Base-by-base conservation (phyloP, 495 filamentous ascomycete genomes). In the Neurospora sp. region DNA sequence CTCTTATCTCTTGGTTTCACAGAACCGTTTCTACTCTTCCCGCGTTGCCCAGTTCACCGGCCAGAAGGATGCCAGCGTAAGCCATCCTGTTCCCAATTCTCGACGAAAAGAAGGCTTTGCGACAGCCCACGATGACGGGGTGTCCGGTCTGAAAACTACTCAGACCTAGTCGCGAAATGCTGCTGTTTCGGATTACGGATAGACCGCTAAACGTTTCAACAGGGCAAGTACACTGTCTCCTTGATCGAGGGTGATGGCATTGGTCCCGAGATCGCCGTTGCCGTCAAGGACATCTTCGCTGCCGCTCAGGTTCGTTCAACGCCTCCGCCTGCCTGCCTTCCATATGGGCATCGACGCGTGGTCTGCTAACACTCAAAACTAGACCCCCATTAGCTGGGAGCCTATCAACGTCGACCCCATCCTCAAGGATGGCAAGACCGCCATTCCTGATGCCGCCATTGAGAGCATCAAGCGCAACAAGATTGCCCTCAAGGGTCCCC, bases 171-270 rank as follows among this genome's bases (percentile, higher is more conserved):
- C 48, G 71, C 31, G 54, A 39, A 27, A 41, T 62, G 10, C 42
- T 48, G 16, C 59, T 44, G 40, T 69, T 69, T 54, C 59, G 14
- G 73, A 40, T 40, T 39, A 41, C 41, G 37, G 44, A 66, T 66
- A 37, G 54, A 35, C 27, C 39, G 69, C 78, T 78, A 73, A 79
- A 77, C 39, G 14, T 69, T 16, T n/a, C 10, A 69, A 54, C 76
- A 98, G 95, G 96, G 95, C 79, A 93, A 93, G 83, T 99, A 92
- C 88, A 93, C 91, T 59, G 95, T 98, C 78, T 96, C 93, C 78
- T 87, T 99, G 82, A 99, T 99, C 76, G 96, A 99, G 86, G 96
- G 96, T 85, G 96, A 98, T 79, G 96, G 96, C 82, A 99, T 99
- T 80, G 96, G 96, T 73, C 95, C 95, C 72, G 94, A 99, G 85